Conservation (phyloP, 371 early-diverging fungal genomes). For the Syncephalastrum sp. region DNA sequence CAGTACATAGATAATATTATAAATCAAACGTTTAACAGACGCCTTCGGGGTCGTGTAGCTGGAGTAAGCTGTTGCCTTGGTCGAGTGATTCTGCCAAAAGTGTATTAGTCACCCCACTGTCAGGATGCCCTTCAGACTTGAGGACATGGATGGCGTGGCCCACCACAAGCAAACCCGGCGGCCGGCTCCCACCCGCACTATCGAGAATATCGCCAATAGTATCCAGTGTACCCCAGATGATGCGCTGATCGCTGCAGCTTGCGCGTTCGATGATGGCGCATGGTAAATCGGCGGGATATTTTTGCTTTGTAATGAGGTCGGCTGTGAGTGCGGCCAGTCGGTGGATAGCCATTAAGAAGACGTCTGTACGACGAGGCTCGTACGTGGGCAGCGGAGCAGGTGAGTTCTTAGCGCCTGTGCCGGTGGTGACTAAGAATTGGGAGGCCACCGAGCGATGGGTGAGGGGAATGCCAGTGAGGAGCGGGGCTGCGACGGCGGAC, state of each 20-base stretch:
- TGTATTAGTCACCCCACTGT: constrained; percentile 34
- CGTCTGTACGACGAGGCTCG: constrained; percentile 72
- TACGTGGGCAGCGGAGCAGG: constrained; percentile 61
- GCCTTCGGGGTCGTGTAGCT: constrained; percentile 46
- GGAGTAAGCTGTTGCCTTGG: constrained; percentile 21
- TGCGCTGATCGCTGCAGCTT: constrained; percentile 70
- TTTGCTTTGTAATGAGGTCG: constrained; percentile 51
- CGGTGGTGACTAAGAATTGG: constrained; percentile 84
- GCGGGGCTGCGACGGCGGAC: constrained; percentile 73
- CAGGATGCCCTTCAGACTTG: constrained; percentile 31
- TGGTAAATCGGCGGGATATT: constrained; percentile 65
- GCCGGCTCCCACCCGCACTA: constrained; percentile 66
- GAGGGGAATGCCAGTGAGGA: constrained; percentile 80
- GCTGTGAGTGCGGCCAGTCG: constrained; percentile 59
- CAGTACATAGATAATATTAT: too few relatives aligned
- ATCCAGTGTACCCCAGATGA: constrained; percentile 56
- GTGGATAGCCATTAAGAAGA: constrained; percentile 86
- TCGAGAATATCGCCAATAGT: constrained; percentile 64
- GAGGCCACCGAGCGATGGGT: constrained; percentile 88
- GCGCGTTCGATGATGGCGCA: constrained; percentile 78
- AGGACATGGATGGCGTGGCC: constrained; percentile 59
- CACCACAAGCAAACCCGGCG: constrained; percentile 72
- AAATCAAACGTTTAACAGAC: constrained; percentile 21
- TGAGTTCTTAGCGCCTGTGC: constrained; percentile 58
- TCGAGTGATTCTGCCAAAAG: constrained; percentile 15